These are phyloP conservation scores for Letharia lupina DNA, from an alignment of 495 filamentous ascomycete species.

Conservation along the genomic window DNA sequence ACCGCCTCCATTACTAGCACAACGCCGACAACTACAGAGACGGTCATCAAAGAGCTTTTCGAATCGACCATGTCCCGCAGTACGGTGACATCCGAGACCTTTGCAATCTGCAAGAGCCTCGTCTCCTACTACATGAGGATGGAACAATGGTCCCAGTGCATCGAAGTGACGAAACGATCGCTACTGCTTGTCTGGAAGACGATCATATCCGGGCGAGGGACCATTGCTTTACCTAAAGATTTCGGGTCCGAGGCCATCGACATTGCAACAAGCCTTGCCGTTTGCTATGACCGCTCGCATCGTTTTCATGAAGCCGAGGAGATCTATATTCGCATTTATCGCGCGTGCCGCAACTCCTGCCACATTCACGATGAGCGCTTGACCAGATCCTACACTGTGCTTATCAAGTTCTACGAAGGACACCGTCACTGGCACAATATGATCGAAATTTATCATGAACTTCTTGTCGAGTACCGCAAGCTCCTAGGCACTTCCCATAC, in stretches of 20 bases:
- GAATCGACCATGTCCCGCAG: conserved; percentile 32
- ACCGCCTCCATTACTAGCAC: conserved; percentile 30
- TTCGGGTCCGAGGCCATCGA: conserved; percentile 34
- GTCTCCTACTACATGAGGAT: conserved; percentile 36
- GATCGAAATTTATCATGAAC: conserved; percentile 38
- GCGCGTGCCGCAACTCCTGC: conserved; percentile 38
- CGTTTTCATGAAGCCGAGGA: conserved; percentile 45
- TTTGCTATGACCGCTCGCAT: conserved; percentile 36
- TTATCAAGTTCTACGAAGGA: conserved; percentile 40
- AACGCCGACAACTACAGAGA: conserved; percentile 35
- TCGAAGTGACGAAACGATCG: conserved; percentile 32
- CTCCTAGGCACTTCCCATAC: conserved; percentile 37
- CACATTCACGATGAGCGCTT: conserved; percentile 37
- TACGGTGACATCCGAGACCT: conserved; percentile 25
- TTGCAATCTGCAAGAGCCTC: conserved; percentile 34
- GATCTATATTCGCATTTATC: conserved; percentile 52
- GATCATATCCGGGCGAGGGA: conserved; percentile 33
- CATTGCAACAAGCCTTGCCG: conserved; percentile 35
- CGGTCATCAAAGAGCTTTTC: conserved; percentile 35
- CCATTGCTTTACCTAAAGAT: conserved; percentile 30
- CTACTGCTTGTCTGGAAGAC: conserved; percentile 40
- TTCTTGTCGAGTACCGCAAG: conserved; percentile 40
- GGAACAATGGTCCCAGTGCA: conserved; percentile 39
- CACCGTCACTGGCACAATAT: conserved; percentile 39
- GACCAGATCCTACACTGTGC: conserved; percentile 27